Percentiles rank a stretch among this genome's conserved stretches.
Conservation (phyloP, 441 rosid species). For the Populus hybrid region DNA sequence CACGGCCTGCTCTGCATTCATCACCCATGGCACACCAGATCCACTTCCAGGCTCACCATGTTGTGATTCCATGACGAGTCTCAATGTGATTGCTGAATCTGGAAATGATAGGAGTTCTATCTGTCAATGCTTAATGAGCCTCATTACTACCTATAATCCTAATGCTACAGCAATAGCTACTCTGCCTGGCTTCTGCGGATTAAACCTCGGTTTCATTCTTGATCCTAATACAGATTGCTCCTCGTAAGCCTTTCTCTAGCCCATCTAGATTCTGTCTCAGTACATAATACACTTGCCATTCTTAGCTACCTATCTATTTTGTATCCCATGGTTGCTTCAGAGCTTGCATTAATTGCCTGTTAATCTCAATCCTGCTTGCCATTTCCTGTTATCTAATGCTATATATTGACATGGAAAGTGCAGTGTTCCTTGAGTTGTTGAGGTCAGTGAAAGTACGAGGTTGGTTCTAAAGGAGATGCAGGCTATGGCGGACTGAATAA, state of each 20-base stretch:
- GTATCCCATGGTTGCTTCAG: no score
- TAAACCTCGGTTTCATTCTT: conserved; percentile 57
- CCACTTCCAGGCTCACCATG: conserved; percentile 71
- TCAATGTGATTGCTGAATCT: conserved; percentile 42
- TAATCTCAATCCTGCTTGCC: background rate
- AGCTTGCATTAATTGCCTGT: no score
- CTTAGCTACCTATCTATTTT: no score
- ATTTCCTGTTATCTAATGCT: background rate
- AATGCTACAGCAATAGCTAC: conserved; percentile 73
- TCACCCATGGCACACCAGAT: conserved; percentile 57
- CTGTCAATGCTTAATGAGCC: conserved; percentile 59
- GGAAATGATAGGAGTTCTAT: conserved; percentile 32
- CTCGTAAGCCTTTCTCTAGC: conserved; percentile 26
- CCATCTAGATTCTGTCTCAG: background rate
- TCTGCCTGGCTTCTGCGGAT: conserved; percentile 76
- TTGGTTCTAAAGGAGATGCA: background rate
- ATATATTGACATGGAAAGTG: background rate
- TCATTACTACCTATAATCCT: conserved; percentile 42
- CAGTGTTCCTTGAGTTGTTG: background rate
- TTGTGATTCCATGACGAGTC: conserved; percentile 58
- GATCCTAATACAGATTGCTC: conserved; percentile 64
- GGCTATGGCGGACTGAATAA: conserved; percentile 11
- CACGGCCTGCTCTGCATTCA: conserved; percentile 57
- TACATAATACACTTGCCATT: background rate
- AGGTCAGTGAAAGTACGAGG: background rate